Evolutionary conservation across 805 yeast genomes (phyloP), one percentile per base, ranked within the genome.

Genomic region (Jamesozyma piceae): DNA sequence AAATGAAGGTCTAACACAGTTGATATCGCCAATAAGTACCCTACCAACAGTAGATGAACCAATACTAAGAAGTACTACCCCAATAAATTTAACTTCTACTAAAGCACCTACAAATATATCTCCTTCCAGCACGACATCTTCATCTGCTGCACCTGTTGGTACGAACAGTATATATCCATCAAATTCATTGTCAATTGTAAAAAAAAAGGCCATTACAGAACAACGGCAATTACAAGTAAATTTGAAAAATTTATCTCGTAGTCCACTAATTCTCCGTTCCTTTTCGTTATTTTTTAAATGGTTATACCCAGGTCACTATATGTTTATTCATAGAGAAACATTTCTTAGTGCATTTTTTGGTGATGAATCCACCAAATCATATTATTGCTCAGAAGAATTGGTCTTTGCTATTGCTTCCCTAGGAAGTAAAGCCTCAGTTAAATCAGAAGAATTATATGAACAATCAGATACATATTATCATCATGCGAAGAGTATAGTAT

Each of bases 261-360:
- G 53, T 20, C 56, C 60, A n/a, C 32, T 52, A 14, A 50, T 57
- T 11, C 37, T 57, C 11, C 45, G 49, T 17, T 55, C 60, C 4
- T 43, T 58, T 17, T 57, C 62, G 1, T 39, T 50, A 14, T 48
- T 77, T 55, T 77, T 77, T 56, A 70, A 69, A 24, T 75, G 80
- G 79, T 71, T 73, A 49, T 77, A 77, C 44, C 82, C 82, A 4
- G 80, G 75, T 52, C 71, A 74, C 49, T 74, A 74, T 50, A 70
- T 72, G 68, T 77, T 75, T 50, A 69, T 77, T 20, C 76, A 73
- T 53, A 58, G 82, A 43, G 82, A 77, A 50, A 74, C 79, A 0
- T 77, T 77, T 51, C 55, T 77, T 34, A 65, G 67, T 38, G 81
- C 78, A 46, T 76, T 77, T 52, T 75, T 75, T 54, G 67, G 72